Conservation (phyloP, 2,329 filamentous ascomycete species). For the Bipolaris victoriae region DNA sequence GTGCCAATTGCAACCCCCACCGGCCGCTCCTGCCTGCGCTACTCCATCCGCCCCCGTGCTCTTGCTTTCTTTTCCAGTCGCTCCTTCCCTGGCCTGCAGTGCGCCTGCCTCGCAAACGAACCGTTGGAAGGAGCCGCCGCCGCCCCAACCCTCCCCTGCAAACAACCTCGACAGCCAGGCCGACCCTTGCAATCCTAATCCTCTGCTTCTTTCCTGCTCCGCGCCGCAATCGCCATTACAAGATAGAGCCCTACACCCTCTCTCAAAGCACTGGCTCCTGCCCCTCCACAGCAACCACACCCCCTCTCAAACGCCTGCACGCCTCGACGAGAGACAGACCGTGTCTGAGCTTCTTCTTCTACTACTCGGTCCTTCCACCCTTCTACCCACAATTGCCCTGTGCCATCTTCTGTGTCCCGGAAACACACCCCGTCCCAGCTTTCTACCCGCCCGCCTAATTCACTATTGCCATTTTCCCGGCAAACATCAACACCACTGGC, state of each 20-base stretch:
- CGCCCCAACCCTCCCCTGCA: background rate
- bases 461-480: conserved; percentile 34
- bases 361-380: conserved; percentile 19
- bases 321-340: conserved; percentile 35
- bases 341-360: conserved; percentile 30
- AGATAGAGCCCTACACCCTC: conserved; percentile 21
- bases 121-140: conserved; percentile 39
- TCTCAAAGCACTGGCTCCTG: conserved; percentile 12
- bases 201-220: conserved; percentile 24
- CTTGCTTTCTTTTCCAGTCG: conserved; percentile 19
- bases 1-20: background rate
- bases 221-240: conserved; percentile 22
- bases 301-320: conserved; percentile 13
- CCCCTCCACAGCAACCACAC: conserved; percentile 17
- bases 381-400: conserved; percentile 12
- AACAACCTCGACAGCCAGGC: conserved; percentile 25
- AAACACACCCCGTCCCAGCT: conserved; percentile 38
- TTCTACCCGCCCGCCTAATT: conserved; percentile 19
- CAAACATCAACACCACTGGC: conserved; percentile 25
- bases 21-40: background rate
- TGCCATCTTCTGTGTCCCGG: conserved; percentile 28
- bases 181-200: conserved; percentile 41
- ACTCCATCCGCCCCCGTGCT: conserved; percentile 1
- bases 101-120: conserved; percentile 26
- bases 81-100: conserved; percentile 35